Evolutionary conservation across 208 protist species (phyloP).

Genomic region (Leishmania amazonensis): DNA sequence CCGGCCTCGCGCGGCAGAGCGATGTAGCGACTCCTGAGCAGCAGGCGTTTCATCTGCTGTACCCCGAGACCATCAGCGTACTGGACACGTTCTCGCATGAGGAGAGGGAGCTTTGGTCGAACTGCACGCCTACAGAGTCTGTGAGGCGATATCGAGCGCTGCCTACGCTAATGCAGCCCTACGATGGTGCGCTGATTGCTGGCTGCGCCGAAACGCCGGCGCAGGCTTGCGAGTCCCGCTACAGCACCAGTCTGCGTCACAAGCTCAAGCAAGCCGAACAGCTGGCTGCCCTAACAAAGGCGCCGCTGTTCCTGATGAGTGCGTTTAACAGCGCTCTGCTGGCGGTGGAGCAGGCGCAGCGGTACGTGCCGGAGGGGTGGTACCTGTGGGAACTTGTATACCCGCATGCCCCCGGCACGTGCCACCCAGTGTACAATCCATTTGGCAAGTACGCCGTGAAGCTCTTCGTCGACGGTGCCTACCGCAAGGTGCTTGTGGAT

Average conservation of each 20-base stretch:
- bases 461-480: conserved; percentile 86
- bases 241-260: conserved; percentile 84
- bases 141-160: conserved; percentile 64
- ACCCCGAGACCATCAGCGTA: conserved; percentile 77
- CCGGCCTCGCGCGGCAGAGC: conserved; percentile 2
- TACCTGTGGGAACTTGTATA: conserved; percentile 93
- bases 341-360: conserved; percentile 65
- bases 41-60: conserved; percentile 54
- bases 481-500: conserved; percentile 85
- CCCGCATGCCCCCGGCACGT: conserved; percentile 77
- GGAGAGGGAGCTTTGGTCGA: conserved; percentile 37
- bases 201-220: conserved; percentile 70
- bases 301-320: conserved; percentile 90
- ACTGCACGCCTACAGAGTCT: conserved; percentile 34
- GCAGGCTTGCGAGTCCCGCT: conserved; percentile 69
- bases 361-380: conserved; percentile 42
- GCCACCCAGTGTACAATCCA: conserved; percentile 91
- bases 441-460: conserved; percentile 91
- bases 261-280: conserved; percentile 72
- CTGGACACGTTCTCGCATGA: conserved; percentile 57
- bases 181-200: conserved; percentile 60
- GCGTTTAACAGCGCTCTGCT: conserved; percentile 87
- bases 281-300: conserved; percentile 54
- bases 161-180: conserved; percentile 75
- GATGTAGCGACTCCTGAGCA: conserved; percentile 17